Evolutionary conservation across 2,329 filamentous ascomycete species (phyloP), one percentile per base, ranked within the genome.

Genomic region (Alternaria brassicae): DNA sequence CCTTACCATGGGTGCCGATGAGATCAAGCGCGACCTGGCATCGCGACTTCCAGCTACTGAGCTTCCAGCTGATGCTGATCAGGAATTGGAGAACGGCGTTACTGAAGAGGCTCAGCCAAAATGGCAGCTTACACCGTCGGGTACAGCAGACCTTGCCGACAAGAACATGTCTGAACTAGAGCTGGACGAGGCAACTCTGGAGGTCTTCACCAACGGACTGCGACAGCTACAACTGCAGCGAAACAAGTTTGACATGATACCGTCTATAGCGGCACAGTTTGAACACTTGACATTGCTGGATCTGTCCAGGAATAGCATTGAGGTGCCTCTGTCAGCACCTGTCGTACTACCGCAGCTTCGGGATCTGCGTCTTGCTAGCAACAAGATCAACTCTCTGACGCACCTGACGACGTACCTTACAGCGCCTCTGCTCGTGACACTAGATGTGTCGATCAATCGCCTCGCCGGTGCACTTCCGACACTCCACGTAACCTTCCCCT

Each of bases 391-490:
- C 21, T 87, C 87, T 3, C 79, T 97, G 9, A 83, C 85, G 1
- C 86, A 89, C 0, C 79, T 98, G 15, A 83, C 87, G 3, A 78
- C 82, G 5, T 81, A 87, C 64, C 84, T 98, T 5, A 83, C 85
- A n/a, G 92, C 93, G 0, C 92, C 93, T 0, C 82, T 80, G 6
- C 83, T 98, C 6, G 86, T 89, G 53, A 90, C 90, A 67, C 82
- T 97, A 1, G 91, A 98, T 72, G 83, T 96, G 7, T 92, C 90
- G 23, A 86, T 90, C 64, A 98, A 98, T 74, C 88, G 90, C n/a
- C 80, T 98, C 28, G 85, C 87, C 1, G 84, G 85, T 6, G 49
- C 85, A 0, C 81, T 97, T 0, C 91, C 93, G 0, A 66, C 74
- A 23, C 80, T 97, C 6, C 88, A 88, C 53, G 79, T 84, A 6